Evolutionary conservation across 768 basidiomycete genomes (phyloP).

Genomic region (Nidula microcarpa): DNA sequence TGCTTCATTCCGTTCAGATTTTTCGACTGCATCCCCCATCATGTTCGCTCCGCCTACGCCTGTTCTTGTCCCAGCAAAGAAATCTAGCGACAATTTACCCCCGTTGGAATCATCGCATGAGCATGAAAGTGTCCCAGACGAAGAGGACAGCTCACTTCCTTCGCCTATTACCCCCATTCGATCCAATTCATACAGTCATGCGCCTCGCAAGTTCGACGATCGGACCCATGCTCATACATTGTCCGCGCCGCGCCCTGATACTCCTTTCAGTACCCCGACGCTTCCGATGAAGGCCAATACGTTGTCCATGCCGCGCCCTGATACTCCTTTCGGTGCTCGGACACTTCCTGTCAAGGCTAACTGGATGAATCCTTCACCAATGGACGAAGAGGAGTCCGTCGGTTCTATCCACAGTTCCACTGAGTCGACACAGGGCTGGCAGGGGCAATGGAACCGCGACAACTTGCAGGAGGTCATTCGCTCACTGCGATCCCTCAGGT

Average conservation of each 20-base stretch:
- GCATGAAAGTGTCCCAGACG: constrained; percentile 1
- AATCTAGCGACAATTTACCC: neutral
- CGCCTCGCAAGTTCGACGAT: constrained; percentile 4
- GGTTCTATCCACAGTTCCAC: constrained; percentile 3
- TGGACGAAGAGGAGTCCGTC: neutral
- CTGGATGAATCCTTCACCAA: constrained; percentile 4
- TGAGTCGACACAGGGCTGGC: constrained; percentile 10
- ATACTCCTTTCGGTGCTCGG: neutral
- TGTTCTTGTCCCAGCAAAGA: constrained; percentile 1
- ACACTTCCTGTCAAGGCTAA: constrained; percentile 7
- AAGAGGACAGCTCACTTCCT: constrained; percentile 8
- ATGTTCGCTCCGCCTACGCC: constrained; percentile 23
- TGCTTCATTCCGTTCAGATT: constrained; percentile 4
- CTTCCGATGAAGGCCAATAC: constrained; percentile 8
- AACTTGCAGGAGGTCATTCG: constrained; percentile 21
- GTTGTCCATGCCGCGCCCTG: neutral
- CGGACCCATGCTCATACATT: constrained; percentile 8
- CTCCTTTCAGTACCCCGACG: neutral
- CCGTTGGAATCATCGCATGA: neutral
- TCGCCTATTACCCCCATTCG: constrained; percentile 17
- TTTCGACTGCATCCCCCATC: constrained; percentile 23
- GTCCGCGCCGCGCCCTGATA: constrained; percentile 3
- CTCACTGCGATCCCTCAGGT: constrained; percentile 20
- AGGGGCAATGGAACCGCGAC: constrained; percentile 24
- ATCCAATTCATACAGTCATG: constrained; percentile 10